These are phyloP conservation scores for Phytophthora capsici DNA, from an alignment of 352 stramenopile species.

Conservation along the genomic window DNA sequence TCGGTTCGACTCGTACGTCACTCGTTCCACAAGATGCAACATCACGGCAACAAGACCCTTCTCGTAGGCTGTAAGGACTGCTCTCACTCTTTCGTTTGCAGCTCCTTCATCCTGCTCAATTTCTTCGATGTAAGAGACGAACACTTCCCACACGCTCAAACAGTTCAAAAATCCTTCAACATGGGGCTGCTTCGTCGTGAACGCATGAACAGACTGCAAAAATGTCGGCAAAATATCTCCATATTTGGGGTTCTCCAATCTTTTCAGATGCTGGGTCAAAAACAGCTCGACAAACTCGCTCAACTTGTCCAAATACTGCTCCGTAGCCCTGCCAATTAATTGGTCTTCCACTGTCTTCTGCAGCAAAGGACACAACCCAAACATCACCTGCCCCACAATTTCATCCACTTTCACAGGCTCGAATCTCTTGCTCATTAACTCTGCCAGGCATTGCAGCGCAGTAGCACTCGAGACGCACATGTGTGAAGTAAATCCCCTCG, in stretches of 20 bases:
- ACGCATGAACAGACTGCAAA: conserved; percentile 59
- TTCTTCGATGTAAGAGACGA: conserved; percentile 85
- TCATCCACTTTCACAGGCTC: conserved; percentile 42
- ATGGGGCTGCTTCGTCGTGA: conserved; percentile 78
- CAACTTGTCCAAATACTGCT: conserved; percentile 80
- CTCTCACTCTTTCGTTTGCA: conserved; percentile 52
- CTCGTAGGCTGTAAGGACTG: conserved; percentile 72
- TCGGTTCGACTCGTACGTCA: conserved; percentile 71
- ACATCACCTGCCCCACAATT: conserved; percentile 64
- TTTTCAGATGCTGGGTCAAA: conserved; percentile 75
- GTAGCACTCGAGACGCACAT: conserved; percentile 55
- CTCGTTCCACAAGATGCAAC: conserved; percentile 76
- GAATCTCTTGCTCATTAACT: conserved; percentile 77
- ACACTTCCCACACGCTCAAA: conserved; percentile 82
- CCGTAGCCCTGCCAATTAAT: conserved; percentile 47
- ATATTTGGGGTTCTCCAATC: conserved; percentile 67
- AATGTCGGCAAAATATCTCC: conserved; percentile 57
- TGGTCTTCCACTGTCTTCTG: conserved; percentile 69
- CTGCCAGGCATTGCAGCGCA: conserved; percentile 64
- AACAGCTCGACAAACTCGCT: conserved; percentile 80
- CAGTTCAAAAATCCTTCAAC: conserved; percentile 82
- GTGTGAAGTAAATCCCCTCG: conserved; percentile 28
- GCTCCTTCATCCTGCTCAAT: conserved; percentile 72
- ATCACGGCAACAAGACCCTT: conserved; percentile 76
- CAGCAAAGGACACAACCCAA: conserved; percentile 59